Conservation (phyloP, 2,329 filamentous ascomycete species). For the Aspergillus nomiae region DNA sequence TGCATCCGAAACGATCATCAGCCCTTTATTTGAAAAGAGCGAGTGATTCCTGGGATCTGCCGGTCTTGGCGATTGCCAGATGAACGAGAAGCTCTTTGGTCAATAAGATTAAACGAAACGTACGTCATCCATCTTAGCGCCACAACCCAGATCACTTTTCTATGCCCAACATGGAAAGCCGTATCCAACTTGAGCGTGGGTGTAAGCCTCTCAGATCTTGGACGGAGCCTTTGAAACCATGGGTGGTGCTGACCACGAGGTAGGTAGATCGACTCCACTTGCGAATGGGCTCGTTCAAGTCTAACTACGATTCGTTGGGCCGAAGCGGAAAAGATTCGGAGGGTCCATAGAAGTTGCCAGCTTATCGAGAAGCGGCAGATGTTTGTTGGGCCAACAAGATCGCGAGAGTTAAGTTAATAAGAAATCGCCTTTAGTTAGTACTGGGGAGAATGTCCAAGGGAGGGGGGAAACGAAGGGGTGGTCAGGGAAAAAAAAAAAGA, state of each 20-base stretch:
- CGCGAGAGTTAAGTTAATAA: not conserved
- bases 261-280: conserved; percentile 21
- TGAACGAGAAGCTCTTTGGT: conserved; percentile 16
- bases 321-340: conserved; percentile 7
- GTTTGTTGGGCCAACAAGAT: conserved; percentile 2
- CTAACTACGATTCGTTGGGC: conserved; percentile 14
- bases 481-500: not conserved
- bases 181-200: conserved; percentile 13
- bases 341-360: not conserved
- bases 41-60: conserved; percentile 19
- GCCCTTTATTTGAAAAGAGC: conserved; percentile 12
- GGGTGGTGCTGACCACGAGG: conserved; percentile 23
- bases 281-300: conserved; percentile 4
- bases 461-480: not conserved
- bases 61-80: conserved; percentile 19
- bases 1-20: conserved; percentile 12
- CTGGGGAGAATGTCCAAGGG: not conserved
- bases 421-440: not conserved
- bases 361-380: not conserved
- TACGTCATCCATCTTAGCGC: conserved; percentile 12
- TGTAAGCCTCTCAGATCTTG: conserved; percentile 17
- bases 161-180: conserved; percentile 11
- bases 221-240: conserved; percentile 18
- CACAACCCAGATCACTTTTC: conserved; percentile 8
- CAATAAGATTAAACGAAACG: conserved; percentile 17